phyloP scores from a whole-genome alignment of 257 asterid species.

The Dorcoceras hygrometricum region DNA sequence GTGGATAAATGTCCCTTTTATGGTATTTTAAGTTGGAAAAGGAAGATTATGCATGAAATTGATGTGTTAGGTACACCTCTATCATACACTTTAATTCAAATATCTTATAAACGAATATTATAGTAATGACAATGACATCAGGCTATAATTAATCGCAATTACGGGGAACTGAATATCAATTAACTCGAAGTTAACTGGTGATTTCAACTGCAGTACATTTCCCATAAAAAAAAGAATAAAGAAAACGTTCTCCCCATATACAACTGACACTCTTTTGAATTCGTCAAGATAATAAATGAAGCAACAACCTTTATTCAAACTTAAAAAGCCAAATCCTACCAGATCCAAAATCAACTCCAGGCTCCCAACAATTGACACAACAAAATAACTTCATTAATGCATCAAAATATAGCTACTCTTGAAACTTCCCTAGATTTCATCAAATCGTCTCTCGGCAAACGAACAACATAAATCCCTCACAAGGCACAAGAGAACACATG shows the following conservation, averaged over 20 bases:
- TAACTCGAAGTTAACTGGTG: not conserved
- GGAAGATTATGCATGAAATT: not conserved
- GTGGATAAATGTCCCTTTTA: not conserved
- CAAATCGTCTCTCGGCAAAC: not conserved
- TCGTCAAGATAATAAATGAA: not conserved
- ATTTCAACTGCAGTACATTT: too few species aligned
- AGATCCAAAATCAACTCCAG: conserved; percentile 14
- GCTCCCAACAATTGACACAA: not conserved
- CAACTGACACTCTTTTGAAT: not conserved
- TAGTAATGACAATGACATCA: not conserved
- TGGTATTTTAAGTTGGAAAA: not conserved
- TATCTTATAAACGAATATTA: not conserved
- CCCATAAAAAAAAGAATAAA: not conserved
- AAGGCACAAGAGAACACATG: not conserved
- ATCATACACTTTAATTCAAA: not conserved
- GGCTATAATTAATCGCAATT: not conserved
- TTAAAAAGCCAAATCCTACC: not conserved
- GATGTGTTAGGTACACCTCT: not conserved
- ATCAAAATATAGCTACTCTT: not conserved
- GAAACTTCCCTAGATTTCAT: not conserved
- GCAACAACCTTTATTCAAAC: not conserved
- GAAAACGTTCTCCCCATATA: not conserved
- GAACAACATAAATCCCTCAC: not conserved
- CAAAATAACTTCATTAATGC: not conserved
- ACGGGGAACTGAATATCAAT: not conserved